These are phyloP conservation scores for Nemania sp. DNA, from an alignment of 2,329 filamentous ascomycete genomes.

Conservation along the genomic window DNA sequence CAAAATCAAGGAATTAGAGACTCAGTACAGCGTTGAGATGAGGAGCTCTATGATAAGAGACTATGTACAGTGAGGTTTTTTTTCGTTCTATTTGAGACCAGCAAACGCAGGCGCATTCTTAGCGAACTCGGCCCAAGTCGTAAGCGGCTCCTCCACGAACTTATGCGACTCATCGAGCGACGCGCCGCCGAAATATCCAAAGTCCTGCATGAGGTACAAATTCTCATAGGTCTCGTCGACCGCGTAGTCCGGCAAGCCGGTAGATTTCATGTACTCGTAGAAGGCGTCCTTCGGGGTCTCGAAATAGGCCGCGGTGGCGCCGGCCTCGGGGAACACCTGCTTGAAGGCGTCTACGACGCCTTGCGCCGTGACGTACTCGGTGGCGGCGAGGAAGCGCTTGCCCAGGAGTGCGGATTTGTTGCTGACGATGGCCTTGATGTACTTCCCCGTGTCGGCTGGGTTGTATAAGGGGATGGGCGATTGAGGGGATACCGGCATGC, in stretches of 20 bases:
- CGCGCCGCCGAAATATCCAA: constrained; percentile 56
- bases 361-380: constrained; percentile 45
- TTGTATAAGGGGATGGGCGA: constrained; percentile 44
- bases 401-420: constrained; percentile 45
- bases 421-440: constrained; percentile 43
- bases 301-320: constrained; percentile 42
- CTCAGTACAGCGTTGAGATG: background rate
- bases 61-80: background rate
- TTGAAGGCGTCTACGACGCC: constrained; percentile 47
- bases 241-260: constrained; percentile 45
- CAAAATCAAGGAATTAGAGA: too few species aligned
- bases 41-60: background rate
- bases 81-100: constrained; percentile 40
- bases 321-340: constrained; percentile 43
- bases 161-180: constrained; percentile 44
- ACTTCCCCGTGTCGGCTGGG: constrained; percentile 44
- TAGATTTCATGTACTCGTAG: constrained; percentile 40
- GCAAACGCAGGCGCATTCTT: constrained; percentile 41
- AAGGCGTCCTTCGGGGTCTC: constrained; percentile 47
- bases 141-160: constrained; percentile 45
- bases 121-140: constrained; percentile 47
- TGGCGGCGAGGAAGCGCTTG: constrained; percentile 48
- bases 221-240: constrained; percentile 58
- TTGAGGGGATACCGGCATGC: constrained; percentile 37
- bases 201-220: constrained; percentile 53